Evolutionary conservation across 805 yeast genomes (phyloP).

Genomic region (Cyberlindnera lachancei): DNA sequence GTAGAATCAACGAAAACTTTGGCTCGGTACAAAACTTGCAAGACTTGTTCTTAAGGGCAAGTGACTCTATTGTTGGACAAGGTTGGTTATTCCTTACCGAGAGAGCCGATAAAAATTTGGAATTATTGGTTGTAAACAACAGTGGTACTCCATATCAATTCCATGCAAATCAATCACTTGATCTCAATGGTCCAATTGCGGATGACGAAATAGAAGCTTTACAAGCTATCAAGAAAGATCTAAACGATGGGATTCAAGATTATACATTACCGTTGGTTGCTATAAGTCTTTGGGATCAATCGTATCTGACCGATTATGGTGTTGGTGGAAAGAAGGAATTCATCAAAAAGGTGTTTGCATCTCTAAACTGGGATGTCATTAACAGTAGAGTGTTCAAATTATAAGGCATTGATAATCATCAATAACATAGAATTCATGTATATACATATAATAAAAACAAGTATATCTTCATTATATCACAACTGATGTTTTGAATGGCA

Average conservation of each 20-base stretch:
- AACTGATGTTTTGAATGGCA: constrained; percentile 4
- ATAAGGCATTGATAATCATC: constrained; percentile 3
- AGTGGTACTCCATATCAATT: constrained; percentile 74
- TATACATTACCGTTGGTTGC: constrained; percentile 69
- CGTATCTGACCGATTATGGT: constrained; percentile 84
- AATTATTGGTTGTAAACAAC: constrained; percentile 50
- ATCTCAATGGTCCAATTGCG: constrained; percentile 66
- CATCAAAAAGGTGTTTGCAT: constrained; percentile 65
- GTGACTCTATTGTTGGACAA: constrained; percentile 37
- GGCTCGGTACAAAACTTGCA: constrained; percentile 24
- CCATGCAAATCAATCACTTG: constrained; percentile 63
- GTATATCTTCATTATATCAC: no score
- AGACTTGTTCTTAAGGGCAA: constrained; percentile 7
- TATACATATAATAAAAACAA: no score
- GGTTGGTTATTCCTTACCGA: constrained; percentile 78
- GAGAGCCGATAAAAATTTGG: constrained; percentile 48
- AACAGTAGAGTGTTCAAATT: constrained; percentile 33
- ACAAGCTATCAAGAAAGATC: constrained; percentile 34
- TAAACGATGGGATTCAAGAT: constrained; percentile 38
- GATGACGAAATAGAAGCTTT: constrained; percentile 45
- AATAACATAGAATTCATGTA: background rate
- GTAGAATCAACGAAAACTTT: constrained; percentile 30
- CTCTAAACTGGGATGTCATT: constrained; percentile 78
- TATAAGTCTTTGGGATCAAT: constrained; percentile 82
- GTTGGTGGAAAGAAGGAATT: constrained; percentile 62